Evolutionary conservation across 106 monocot species (phyloP), one percentile per base, ranked within the genome.

Genomic region (Dendrobium officinale): DNA sequence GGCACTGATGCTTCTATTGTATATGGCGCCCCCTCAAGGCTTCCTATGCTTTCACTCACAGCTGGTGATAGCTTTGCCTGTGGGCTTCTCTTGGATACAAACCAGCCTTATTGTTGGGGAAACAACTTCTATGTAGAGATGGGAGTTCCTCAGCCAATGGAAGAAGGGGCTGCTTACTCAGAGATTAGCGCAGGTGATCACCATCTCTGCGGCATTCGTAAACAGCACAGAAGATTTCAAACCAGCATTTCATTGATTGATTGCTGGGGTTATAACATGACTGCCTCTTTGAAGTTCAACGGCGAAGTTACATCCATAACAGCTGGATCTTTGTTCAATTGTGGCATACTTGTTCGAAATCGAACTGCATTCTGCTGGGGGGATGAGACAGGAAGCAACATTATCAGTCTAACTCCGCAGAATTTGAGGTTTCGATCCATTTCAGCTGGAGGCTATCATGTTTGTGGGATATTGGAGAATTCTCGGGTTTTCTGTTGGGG

Each of bases 191-290:
- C 99, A 10, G 99, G 99, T 40, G 99, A 99, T 75, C 82, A 93
- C 79, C 99, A 99, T 49, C 84, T 99, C 72, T 99, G 95, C 56
- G 95, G 86, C 41, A 81, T 95, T 4, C 79, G 92, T 58, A 80
- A 54, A n/a, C 77, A 66, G 2, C 17, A 5, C 73, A 74, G 85
- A 40, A 49, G 75, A 29, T 6, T 29, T 19, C 59, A 18, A 11
- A 68, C 66, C 8, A 77, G 64, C 18, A 31, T 11, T 24, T 88
- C 88, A 4, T 20, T 86, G 9, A 85, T 99, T 6, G 99, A 99
- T 77, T 99, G 99, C 85, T 99, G 99, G 99, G 99, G 99, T 6
- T 99, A 99, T 49, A 99, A 99, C 88, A 99, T 99, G 99, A 99
- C 99, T 7, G 75, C 88, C 79, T 83, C 88, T 0, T 88, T 88